Base-by-base conservation (phyloP, 148 eudicot genomes). In the Rheum nobile region DNA sequence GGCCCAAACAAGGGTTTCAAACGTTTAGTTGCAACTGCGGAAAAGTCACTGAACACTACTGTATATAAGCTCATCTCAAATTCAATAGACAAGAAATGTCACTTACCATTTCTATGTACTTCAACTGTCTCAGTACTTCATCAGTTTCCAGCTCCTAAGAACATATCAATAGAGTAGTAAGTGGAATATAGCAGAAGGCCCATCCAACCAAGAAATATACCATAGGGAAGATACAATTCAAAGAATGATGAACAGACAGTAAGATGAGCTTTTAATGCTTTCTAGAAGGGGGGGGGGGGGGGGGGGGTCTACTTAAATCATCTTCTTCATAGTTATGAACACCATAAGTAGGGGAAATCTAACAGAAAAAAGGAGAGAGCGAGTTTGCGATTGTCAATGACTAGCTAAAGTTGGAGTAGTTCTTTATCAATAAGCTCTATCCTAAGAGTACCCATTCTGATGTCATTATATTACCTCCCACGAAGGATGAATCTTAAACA, bases 121-220 rank as follows among this genome's bases (percentile, higher is more conserved):
- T 92, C 73, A 92, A 77, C 41, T 92, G 96, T 86, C 82, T 92
- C 80, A 92, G 43, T 79, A 92, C 84, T 84, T 90, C 88, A 72
- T 88, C 90, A 21, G 91, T 88, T 38, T 88, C 93, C 78, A 90
- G 86, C 82, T 90, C 98, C 96, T 90, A 79, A 61, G 78, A 70
- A 22, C 6, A 35, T 3, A 1, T 31, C 19, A 32, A 22, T 19
- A 74, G 6, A 35, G 16, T 7, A 34, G 11, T 9, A 21, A 28
- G 50, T 17, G 42, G 11, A 28, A 52, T 35, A 32, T 19, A 73
- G 44, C 6, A 52, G 16, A 73, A 16, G 13, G 35, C 16, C 13
- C 24, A 73, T n/a, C 75, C 67, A 32, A n/a, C 57, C 41, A 19
- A 31, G 70, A 71, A 77, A 57, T 38, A 72, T 16, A 46, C 19